Evolutionary conservation across 2,329 filamentous ascomycete genomes (phyloP).

Genomic region (Cytospora leucostoma): DNA sequence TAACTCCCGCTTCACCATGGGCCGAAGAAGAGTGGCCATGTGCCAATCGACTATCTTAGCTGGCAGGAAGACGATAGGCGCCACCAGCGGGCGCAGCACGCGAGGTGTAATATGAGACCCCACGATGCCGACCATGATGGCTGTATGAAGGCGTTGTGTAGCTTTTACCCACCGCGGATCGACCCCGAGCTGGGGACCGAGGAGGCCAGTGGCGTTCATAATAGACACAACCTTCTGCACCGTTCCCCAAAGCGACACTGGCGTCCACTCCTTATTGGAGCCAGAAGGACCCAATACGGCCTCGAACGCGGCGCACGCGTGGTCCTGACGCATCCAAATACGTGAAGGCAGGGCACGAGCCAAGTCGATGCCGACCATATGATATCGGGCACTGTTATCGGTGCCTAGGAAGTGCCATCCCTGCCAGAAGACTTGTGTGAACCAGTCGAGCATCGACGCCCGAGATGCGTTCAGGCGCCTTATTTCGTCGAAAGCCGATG

Average conservation of each 20-base stretch:
- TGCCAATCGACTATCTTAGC: constrained; percentile 23
- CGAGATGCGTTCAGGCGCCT: constrained; percentile 20
- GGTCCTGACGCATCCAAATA: constrained; percentile 21
- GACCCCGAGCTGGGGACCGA: constrained; percentile 23
- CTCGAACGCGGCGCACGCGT: constrained; percentile 14
- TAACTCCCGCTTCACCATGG: constrained; percentile 23
- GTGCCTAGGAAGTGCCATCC: constrained; percentile 27
- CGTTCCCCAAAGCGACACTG: constrained; percentile 20
- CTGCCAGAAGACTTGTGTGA: constrained; percentile 19
- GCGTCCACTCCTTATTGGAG: constrained; percentile 22
- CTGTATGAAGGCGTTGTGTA: constrained; percentile 10
- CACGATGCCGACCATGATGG: constrained; percentile 21
- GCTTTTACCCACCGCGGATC: constrained; percentile 24
- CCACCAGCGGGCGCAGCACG: constrained; percentile 21
- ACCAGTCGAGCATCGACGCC: constrained; percentile 27
- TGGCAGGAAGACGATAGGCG: constrained; percentile 16
- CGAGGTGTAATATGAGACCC: constrained; percentile 11
- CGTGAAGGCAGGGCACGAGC: constrained; percentile 25
- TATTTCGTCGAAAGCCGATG: constrained; percentile 27
- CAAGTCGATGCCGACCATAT: constrained; percentile 24
- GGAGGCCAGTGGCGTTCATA: constrained; percentile 23
- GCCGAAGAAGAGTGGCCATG: constrained; percentile 20
- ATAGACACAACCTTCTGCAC: constrained; percentile 22
- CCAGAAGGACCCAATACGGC: constrained; percentile 4
- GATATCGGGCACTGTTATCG: constrained; percentile 23